A percentile compares a stretch with the other conserved stretches of the same genome.
These are phyloP conservation scores for Perilla frutescens DNA, from an alignment of 257 asterid species.

Conservation along the genomic window DNA sequence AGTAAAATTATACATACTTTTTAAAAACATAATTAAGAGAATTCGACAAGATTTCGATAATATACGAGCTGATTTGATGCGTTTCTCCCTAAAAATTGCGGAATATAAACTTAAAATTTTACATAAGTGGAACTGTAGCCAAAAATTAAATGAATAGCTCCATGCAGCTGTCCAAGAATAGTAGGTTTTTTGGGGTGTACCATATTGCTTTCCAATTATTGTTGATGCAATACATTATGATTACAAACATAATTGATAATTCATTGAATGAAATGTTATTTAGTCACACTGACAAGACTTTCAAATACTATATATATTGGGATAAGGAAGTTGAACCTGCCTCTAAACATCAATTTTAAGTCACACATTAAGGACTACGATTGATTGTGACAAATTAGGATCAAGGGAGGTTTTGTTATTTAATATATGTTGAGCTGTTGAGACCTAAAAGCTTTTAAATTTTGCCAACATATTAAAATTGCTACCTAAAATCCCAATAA, in stretches of 20 bases:
- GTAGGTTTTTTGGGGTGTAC: slow-evolving; percentile 13
- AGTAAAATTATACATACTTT: too few relatives aligned
- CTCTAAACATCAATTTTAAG: slow-evolving; percentile 25
- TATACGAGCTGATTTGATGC: too few relatives aligned
- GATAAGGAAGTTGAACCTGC: slow-evolving; percentile 34
- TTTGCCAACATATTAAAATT: slow-evolving; percentile 16
- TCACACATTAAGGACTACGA: slow-evolving; percentile 6
- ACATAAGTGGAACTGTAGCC: too few relatives aligned
- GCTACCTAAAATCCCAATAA: slow-evolving; percentile 34
- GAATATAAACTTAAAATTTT: too few relatives aligned
- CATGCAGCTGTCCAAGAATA: slow-evolving; percentile 19
- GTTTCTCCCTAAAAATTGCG: too few relatives aligned
- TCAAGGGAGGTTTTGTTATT: slow-evolving; percentile 25
- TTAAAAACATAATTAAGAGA: too few relatives aligned
- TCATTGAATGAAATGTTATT: slow-evolving; percentile 32
- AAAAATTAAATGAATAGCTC: neutral
- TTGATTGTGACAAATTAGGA: slow-evolving; percentile 36
- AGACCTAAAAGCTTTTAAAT: slow-evolving; percentile 30
- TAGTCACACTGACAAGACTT: slow-evolving; percentile 31
- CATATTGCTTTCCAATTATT: slow-evolving; percentile 18
- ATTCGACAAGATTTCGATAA: too few relatives aligned
- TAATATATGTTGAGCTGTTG: slow-evolving; percentile 22
- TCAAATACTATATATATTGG: slow-evolving; percentile 18
- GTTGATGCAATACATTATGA: slow-evolving; percentile 3
- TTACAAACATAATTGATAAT: slow-evolving; percentile 3